Percentiles rank a stretch among this genome's conserved stretches.
These are phyloP conservation scores for Talaromyces islandicus DNA, from an alignment of 2,329 filamentous ascomycete genomes.

Conservation along the genomic window DNA sequence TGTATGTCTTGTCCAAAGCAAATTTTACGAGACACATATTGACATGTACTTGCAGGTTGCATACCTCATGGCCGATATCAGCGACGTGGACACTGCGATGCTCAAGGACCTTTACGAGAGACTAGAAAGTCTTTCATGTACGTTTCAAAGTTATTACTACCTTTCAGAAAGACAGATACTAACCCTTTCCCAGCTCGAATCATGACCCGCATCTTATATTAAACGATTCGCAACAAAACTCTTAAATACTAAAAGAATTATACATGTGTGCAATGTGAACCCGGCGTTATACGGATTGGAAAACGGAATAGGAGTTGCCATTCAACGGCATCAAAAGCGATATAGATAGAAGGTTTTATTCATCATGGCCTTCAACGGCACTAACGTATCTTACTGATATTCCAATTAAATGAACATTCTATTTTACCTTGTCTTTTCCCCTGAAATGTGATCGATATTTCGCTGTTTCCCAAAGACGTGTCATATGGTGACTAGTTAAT, in stretches of 20 bases:
- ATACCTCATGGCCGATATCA: slow-evolving; percentile 97
- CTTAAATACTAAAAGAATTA: not conserved
- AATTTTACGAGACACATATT: slow-evolving; percentile 7
- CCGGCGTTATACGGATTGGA: not conserved
- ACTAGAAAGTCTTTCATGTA: slow-evolving; percentile 75
- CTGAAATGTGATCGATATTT: not conserved
- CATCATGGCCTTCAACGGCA: slow-evolving; percentile 9
- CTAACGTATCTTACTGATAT: not conserved
- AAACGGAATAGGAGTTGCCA: slow-evolving; percentile 3
- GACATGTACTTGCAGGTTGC: slow-evolving; percentile 53
- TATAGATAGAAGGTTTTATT: not conserved
- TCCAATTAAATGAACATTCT: not conserved
- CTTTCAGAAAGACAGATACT: slow-evolving; percentile 10
- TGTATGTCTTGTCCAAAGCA: slow-evolving; percentile 40
- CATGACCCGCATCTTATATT: slow-evolving; percentile 42
- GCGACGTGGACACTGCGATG: slow-evolving; percentile 70
- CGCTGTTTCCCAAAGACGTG: not conserved
- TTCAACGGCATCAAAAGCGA: slow-evolving; percentile 5
- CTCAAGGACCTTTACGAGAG: slow-evolving; percentile 81
- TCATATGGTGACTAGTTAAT: not conserved
- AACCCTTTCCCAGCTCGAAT: slow-evolving; percentile 32
- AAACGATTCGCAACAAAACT: slow-evolving; percentile 5
- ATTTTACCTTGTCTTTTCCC: not conserved
- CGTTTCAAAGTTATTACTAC: slow-evolving; percentile 26
- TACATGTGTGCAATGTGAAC: not conserved